phyloP scores from a whole-genome alignment of 2,329 filamentous ascomycete species.

The Verticillium tricorpus region DNA sequence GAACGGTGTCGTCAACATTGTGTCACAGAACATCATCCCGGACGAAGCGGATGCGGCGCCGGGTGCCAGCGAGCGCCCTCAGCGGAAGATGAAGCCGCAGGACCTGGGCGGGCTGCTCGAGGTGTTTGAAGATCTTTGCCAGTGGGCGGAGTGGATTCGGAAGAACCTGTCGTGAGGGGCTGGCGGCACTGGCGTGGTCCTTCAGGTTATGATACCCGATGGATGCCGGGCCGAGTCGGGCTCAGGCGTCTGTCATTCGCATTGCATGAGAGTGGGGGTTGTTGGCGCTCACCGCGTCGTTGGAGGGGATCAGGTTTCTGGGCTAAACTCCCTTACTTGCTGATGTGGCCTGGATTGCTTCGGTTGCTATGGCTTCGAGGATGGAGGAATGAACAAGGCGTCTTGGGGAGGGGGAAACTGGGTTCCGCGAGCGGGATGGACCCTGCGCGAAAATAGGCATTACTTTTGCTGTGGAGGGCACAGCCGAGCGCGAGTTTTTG shows the following conservation, averaged over 20 bases:
- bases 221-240: background rate
- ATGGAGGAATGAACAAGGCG: background rate
- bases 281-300: background rate
- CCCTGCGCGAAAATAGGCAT: background rate
- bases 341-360: background rate
- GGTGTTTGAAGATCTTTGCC: slow-evolving; percentile 46
- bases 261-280: background rate
- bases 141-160: slow-evolving; percentile 51
- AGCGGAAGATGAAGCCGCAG: slow-evolving; percentile 19
- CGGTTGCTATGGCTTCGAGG: background rate
- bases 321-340: background rate
- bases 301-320: background rate
- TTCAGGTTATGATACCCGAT: background rate
- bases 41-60: slow-evolving; percentile 9
- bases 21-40: slow-evolving; percentile 50
- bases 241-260: background rate
- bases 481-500: background rate
- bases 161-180: slow-evolving; percentile 14
- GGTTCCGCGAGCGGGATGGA: background rate
- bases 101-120: slow-evolving; percentile 42
- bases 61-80: slow-evolving; percentile 14
- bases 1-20: slow-evolving; percentile 54
- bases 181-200: background rate
- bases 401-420: background rate
- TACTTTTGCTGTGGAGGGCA: background rate